phyloP scores from a whole-genome alignment of 352 stramenopile genomes.

The Globisporangium carolinianum region DNA sequence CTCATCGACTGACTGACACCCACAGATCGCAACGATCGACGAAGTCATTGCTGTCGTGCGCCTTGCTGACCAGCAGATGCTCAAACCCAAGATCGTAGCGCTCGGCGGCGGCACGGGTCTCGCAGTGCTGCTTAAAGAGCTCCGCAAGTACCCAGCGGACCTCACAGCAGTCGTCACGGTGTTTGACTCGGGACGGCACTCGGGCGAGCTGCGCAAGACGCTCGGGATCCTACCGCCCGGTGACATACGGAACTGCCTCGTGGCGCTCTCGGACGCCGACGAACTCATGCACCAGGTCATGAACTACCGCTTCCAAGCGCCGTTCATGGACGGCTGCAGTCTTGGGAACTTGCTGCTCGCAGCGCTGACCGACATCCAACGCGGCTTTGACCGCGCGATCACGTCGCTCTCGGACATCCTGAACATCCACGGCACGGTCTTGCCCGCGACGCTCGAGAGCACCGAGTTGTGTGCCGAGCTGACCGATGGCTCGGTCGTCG shows the following conservation, averaged over 20 bases:
- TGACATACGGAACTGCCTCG: conserved; percentile 84
- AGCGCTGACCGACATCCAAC: conserved; percentile 75
- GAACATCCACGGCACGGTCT: conserved; percentile 74
- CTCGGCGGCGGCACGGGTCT: conserved; percentile 75
- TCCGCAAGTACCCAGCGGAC: conserved; percentile 77
- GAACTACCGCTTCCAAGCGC: conserved; percentile 85
- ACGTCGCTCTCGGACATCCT: conserved; percentile 81
- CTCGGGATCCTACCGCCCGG: conserved; percentile 75
- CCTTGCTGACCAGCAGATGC: conserved; percentile 71
- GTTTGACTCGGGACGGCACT: conserved; percentile 81
- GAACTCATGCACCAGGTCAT: conserved; percentile 85
- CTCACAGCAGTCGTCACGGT: conserved; percentile 86
- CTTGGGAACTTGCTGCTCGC: conserved; percentile 76
- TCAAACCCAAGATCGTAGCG: conserved; percentile 80
- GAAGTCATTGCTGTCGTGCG: conserved; percentile 67
- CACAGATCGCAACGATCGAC: conserved; percentile 72
- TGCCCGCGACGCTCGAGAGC: conserved; percentile 78
- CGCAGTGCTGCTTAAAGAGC: conserved; percentile 76
- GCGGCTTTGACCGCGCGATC: conserved; percentile 75
- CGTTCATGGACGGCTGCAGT: conserved; percentile 85
- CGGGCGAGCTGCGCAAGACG: conserved; percentile 73
- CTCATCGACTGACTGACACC: background rate
- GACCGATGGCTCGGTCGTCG: conserved; percentile 56
- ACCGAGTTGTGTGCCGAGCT: conserved; percentile 79
- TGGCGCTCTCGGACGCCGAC: conserved; percentile 77